phyloP scores from a whole-genome alignment of 306 rosid genomes.

The Cicer pinnatifidum region DNA sequence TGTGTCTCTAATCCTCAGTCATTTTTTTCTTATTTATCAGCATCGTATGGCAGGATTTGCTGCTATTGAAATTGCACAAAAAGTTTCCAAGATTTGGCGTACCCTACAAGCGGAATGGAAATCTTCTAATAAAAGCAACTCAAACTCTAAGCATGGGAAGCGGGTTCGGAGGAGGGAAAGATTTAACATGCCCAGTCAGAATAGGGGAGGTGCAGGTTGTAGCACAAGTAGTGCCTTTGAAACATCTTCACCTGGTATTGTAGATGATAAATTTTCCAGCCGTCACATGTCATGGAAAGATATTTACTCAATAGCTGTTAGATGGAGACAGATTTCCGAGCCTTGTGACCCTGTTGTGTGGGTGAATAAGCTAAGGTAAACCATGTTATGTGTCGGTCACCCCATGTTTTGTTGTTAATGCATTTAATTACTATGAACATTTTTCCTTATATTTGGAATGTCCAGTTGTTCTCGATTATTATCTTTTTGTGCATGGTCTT shows the following conservation, averaged over 20 bases:
- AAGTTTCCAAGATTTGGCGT: conserved; percentile 94
- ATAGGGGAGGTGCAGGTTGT: conserved; percentile 98
- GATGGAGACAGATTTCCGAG: conserved; percentile 93
- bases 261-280: conserved; percentile 71
- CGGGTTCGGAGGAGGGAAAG: conserved; percentile 87
- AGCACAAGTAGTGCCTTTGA: conserved; percentile 77
- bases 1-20: conserved; percentile 31
- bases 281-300: conserved; percentile 76
- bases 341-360: conserved; percentile 95
- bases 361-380: conserved; percentile 89
- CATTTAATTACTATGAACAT: conserved; percentile 19
- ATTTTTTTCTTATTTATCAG: conserved; percentile 61
- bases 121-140: conserved; percentile 66
- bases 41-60: conserved; percentile 99
- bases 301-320: conserved; percentile 81
- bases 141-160: conserved; percentile 66
- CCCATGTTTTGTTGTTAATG: conserved; percentile 27
- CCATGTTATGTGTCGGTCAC: conserved; percentile 6
- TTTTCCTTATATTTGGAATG: conserved; percentile 19
- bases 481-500: conserved; percentile 10
- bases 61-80: conserved; percentile 93
- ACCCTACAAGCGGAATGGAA: conserved; percentile 77
- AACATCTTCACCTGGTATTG: conserved; percentile 55
- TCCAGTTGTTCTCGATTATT: conserved; percentile 27
- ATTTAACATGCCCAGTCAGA: conserved; percentile 72